These are phyloP conservation scores for Hypholoma sublateritium DNA, from an alignment of 768 basidiomycete genomes.

Conservation along the genomic window DNA sequence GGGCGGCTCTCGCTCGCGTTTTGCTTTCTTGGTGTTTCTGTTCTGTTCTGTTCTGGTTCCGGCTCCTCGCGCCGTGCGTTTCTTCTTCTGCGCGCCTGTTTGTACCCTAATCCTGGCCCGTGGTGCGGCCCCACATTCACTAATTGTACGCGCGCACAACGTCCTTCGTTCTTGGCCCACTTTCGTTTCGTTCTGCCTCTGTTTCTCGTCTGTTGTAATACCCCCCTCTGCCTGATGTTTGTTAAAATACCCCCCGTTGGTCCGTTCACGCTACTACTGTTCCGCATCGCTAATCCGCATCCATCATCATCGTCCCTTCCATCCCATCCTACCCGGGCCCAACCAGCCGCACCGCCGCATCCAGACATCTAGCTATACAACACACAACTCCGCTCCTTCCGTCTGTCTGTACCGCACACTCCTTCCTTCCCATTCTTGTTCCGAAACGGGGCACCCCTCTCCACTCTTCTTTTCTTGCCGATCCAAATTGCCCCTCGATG, in stretches of 20 bases:
- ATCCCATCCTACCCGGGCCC: background rate
- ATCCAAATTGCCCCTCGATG: no score
- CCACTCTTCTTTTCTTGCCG: background rate
- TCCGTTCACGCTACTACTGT: background rate
- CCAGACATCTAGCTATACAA: background rate
- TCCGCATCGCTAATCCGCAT: background rate
- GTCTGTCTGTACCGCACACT: background rate
- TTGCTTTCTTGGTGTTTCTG: background rate
- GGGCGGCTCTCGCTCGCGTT: background rate
- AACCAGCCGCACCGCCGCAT: background rate
- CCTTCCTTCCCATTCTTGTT: background rate
- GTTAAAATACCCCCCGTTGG: background rate
- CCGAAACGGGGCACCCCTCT: background rate
- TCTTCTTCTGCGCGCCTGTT: background rate
- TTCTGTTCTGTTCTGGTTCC: background rate
- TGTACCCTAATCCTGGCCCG: background rate
- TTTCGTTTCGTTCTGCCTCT: background rate
- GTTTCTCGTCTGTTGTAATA: background rate
- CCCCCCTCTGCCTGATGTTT: background rate
- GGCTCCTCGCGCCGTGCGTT: background rate
- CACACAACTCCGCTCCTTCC: background rate
- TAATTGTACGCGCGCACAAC: background rate
- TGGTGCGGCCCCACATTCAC: background rate
- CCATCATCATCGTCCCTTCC: background rate
- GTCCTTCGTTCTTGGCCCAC: constrained; percentile 1